Conservation (phyloP, 2,329 filamentous ascomycete genomes). For the Fusarium sp. region DNA sequence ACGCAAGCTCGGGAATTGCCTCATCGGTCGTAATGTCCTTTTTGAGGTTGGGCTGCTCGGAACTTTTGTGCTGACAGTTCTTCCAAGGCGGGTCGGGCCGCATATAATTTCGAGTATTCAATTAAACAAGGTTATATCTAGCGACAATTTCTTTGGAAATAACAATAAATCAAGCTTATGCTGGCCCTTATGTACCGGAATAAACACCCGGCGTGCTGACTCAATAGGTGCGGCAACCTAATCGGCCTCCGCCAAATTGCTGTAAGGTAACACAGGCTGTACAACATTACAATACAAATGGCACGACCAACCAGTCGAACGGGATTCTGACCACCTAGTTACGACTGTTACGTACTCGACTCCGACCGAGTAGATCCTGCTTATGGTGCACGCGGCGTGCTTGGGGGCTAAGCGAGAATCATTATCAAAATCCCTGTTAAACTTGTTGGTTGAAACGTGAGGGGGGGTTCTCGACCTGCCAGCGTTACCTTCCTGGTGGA, state of each 20-base stretch:
- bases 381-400: background rate
- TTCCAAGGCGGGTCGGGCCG: background rate
- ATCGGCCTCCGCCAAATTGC: background rate
- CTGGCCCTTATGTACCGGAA: background rate
- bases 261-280: background rate
- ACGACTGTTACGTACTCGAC: background rate
- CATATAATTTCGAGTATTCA: background rate
- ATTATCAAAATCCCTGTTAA: background rate
- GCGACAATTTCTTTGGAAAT: background rate
- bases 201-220: background rate
- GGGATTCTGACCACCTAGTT: background rate
- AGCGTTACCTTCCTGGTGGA: background rate
- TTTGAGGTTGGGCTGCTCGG: background rate
- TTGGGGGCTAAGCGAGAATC: background rate
- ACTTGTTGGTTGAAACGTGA: background rate
- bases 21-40: background rate
- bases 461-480: background rate
- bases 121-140: background rate
- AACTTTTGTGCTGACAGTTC: background rate
- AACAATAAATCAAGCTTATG: background rate
- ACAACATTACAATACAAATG: background rate
- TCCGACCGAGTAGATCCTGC: background rate
- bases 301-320: accelerated
- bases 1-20: background rate
- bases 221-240: background rate